phyloP scores from a whole-genome alignment of 2,329 filamentous ascomycete genomes.

The Fusarium illudens region DNA sequence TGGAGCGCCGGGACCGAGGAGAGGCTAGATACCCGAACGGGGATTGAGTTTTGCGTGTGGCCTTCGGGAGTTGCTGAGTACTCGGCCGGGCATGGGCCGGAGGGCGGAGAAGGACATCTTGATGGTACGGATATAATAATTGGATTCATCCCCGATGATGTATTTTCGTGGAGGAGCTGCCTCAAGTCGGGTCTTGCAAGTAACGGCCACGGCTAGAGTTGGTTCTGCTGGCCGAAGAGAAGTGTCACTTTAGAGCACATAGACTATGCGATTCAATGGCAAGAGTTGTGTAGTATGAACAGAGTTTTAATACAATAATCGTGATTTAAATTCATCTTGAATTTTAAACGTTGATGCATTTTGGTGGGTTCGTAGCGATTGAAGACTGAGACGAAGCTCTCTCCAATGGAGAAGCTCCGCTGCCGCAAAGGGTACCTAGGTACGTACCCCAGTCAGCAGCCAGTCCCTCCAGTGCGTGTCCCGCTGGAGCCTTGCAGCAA shows the following conservation, averaged over 20 bases:
- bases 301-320: not conserved
- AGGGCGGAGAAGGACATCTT: not conserved
- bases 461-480: conserved; percentile 40
- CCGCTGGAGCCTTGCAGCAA: conserved; percentile 45
- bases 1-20: conserved; percentile 4
- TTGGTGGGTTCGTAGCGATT: not conserved
- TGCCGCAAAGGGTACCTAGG: not conserved
- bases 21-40: not conserved
- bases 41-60: not conserved
- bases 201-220: not conserved
- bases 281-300: not conserved
- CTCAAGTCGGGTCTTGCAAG: not conserved
- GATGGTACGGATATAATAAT: not conserved
- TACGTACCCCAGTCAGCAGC: conserved; percentile 22
- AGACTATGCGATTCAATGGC: too few relatives aligned
- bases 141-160: not conserved
- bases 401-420: not conserved
- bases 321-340: not conserved
- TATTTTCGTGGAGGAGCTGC: not conserved
- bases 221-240: not conserved
- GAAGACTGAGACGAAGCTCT: not conserved
- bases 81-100: not conserved
- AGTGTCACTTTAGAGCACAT: not conserved
- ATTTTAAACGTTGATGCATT: not conserved
- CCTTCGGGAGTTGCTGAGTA: not conserved